Conservation (phyloP, 495 filamentous ascomycete species). For the Patellaria atrata region DNA sequence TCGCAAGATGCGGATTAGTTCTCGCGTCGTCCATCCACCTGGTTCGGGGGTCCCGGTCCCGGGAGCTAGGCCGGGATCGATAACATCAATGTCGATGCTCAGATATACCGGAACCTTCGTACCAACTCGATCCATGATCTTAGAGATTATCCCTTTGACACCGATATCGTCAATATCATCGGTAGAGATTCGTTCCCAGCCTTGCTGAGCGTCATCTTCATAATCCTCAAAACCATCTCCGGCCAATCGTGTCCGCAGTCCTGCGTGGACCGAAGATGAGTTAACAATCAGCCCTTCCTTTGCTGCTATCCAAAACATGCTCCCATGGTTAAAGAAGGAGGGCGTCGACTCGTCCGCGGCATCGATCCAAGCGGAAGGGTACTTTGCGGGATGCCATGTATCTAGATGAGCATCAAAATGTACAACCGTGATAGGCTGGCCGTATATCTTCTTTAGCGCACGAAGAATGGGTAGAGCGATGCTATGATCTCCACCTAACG, state of each 20-base stretch:
- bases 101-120: slow-evolving; percentile 29
- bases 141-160: slow-evolving; percentile 27
- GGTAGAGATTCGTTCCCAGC: slow-evolving; percentile 31
- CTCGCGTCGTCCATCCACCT: slow-evolving; percentile 38
- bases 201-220: slow-evolving; percentile 38
- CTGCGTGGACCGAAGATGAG: slow-evolving; percentile 57
- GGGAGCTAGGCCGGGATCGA: slow-evolving; percentile 40
- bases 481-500: slow-evolving; percentile 70
- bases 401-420: slow-evolving; percentile 68
- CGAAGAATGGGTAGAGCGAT: slow-evolving; percentile 63
- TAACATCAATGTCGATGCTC: slow-evolving; percentile 38
- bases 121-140: slow-evolving; percentile 33
- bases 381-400: slow-evolving; percentile 72
- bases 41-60: slow-evolving; percentile 39
- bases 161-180: slow-evolving; percentile 39
- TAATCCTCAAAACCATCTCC: slow-evolving; percentile 54
- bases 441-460: slow-evolving; percentile 54
- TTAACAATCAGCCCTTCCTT: slow-evolving; percentile 60
- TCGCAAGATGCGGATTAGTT: slow-evolving; percentile 35
- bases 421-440: slow-evolving; percentile 56
- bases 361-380: slow-evolving; percentile 54
- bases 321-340: slow-evolving; percentile 66
- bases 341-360: slow-evolving; percentile 37
- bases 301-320: slow-evolving; percentile 72
- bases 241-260: slow-evolving; percentile 56